These are phyloP conservation scores for Leccinum griseonigrum DNA, from an alignment of 1,284 basidiomycete genomes.

Conservation along the genomic window DNA sequence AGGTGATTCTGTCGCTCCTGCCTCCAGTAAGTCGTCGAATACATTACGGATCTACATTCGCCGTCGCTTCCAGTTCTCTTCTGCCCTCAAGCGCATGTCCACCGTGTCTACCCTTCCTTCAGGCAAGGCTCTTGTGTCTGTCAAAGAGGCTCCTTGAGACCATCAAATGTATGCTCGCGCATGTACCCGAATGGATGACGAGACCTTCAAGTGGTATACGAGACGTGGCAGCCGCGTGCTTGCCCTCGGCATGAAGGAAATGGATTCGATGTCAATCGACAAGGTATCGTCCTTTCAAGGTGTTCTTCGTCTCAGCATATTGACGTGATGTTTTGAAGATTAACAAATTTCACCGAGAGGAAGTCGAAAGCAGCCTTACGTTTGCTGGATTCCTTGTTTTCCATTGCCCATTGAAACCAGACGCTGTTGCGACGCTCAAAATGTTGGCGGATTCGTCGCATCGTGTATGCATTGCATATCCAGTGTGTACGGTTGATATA, in stretches of 20 bases:
- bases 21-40: conserved; percentile 51
- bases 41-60: conserved; percentile 67
- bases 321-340: conserved; percentile 49
- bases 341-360: conserved; percentile 76
- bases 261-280: conserved; percentile 63
- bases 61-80: conserved; percentile 94
- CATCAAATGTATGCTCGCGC: conserved; percentile 79
- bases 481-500: conserved; percentile 3
- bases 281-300: conserved; percentile 46
- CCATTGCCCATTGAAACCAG: conserved; percentile 93
- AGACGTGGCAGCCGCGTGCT: conserved; percentile 88
- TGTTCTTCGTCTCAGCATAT: not conserved
- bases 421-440: conserved; percentile 85
- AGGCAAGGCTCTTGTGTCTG: conserved; percentile 62
- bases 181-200: conserved; percentile 77
- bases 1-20: conserved; percentile 71
- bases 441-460: conserved; percentile 95
- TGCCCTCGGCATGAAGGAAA: conserved; percentile 83
- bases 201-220: conserved; percentile 92
- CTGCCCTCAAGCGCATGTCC: conserved; percentile 93
- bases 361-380: conserved; percentile 72
- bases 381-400: conserved; percentile 96
- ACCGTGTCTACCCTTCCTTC: conserved; percentile 75
- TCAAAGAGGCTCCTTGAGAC: conserved; percentile 95
- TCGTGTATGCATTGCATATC: conserved; percentile 56